These are phyloP conservation scores for Saturnispora dispora DNA, from an alignment of 805 yeast species.

Conservation along the genomic window DNA sequence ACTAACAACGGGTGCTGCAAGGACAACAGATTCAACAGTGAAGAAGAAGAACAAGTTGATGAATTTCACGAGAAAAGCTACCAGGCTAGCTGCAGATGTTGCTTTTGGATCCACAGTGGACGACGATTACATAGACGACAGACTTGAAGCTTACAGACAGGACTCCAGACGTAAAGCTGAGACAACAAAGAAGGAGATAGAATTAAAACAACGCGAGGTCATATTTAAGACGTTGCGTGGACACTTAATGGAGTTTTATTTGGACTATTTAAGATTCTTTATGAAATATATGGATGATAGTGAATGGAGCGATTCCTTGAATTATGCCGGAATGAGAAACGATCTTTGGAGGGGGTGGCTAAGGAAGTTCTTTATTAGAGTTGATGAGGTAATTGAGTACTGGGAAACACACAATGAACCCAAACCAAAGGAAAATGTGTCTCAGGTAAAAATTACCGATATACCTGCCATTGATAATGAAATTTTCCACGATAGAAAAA, in stretches of 20 bases:
- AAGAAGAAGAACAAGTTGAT: slow-evolving; percentile 10
- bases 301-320: slow-evolving; percentile 25
- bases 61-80: slow-evolving; percentile 22
- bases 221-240: slow-evolving; percentile 14
- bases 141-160: neutral
- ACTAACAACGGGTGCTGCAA: neutral
- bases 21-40: neutral
- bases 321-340: slow-evolving; percentile 25
- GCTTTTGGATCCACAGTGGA: slow-evolving; percentile 23
- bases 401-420: slow-evolving; percentile 7
- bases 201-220: slow-evolving; percentile 14
- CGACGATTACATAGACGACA: neutral
- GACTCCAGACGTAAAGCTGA: slow-evolving; percentile 3
- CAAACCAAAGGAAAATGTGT: neutral
- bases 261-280: slow-evolving; percentile 26
- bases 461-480: slow-evolving; percentile 14
- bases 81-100: slow-evolving; percentile 24
- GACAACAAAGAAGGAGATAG: slow-evolving; percentile 11
- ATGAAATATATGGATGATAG: slow-evolving; percentile 27
- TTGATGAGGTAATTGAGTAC: slow-evolving; percentile 14
- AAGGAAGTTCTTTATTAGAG: slow-evolving; percentile 14
- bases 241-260: slow-evolving; percentile 18
- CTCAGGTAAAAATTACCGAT: slow-evolving; percentile 11
- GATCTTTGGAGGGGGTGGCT: slow-evolving; percentile 26
- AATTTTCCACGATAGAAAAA: slow-evolving; percentile 24